Percentiles rank a stretch among this genome's conserved stretches.
Evolutionary conservation across 331 rosid species (phyloP).

Genomic region (Quercus tomentella): DNA sequence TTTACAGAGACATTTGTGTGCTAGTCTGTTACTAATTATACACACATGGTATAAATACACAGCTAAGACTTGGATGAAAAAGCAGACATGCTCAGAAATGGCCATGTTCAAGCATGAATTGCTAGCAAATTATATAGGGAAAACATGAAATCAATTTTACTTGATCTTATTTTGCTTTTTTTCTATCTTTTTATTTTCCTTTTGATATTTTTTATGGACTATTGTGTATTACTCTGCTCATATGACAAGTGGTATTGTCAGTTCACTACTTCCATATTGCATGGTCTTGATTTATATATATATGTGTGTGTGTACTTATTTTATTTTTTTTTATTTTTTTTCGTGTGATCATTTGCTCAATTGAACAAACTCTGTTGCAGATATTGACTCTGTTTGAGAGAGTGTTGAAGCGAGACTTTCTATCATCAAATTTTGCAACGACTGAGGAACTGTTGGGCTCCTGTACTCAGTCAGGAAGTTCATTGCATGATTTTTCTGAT

Average conservation of each 20-base stretch:
- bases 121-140: neutral
- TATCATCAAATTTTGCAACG: constrained; percentile 61
- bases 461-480: constrained; percentile 29
- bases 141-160: neutral
- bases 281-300: neutral
- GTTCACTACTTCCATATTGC: neutral
- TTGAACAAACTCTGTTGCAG: constrained; percentile 40
- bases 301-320: neutral
- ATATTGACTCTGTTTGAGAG: constrained; percentile 67
- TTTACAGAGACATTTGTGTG: too few relatives aligned
- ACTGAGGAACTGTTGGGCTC: constrained; percentile 70
- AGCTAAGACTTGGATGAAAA: too few relatives aligned
- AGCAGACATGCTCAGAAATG: too few relatives aligned
- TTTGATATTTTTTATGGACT: neutral
- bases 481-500: constrained; percentile 35
- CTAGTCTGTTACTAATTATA: too few relatives aligned
- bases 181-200: neutral
- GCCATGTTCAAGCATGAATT: neutral
- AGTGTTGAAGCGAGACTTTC: constrained; percentile 61
- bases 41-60: too few relatives aligned
- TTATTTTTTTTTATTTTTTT: neutral
- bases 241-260: neutral
- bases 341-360: constrained; percentile 8
- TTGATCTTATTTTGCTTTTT: neutral
- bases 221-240: neutral